A percentile compares a stretch with the other conserved stretches of the same genome.
Evolutionary conservation across 2,329 filamentous ascomycete species (phyloP).

Genomic region (Pezicula neosporulosa): DNA sequence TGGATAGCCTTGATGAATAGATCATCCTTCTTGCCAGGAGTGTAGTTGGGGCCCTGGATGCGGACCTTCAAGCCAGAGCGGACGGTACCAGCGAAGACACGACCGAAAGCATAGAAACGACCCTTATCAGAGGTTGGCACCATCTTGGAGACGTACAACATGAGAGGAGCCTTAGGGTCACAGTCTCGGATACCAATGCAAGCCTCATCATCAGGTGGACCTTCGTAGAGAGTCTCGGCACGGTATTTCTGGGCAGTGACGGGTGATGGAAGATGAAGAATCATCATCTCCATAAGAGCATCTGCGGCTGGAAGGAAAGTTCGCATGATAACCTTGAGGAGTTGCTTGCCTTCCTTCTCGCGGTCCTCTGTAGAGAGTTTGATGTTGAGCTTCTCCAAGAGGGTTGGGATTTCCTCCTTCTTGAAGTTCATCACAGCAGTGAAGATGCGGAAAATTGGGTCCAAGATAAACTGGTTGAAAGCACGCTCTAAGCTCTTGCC

Average conservation of each 20-base stretch:
- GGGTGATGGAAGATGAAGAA: slow-evolving; percentile 96
- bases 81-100: slow-evolving; percentile 99
- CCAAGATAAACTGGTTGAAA: slow-evolving; percentile 99
- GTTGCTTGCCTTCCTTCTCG: slow-evolving; percentile 93
- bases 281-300: slow-evolving; percentile 99
- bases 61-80: slow-evolving; percentile 98
- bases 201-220: slow-evolving; percentile 86
- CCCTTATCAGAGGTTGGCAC: slow-evolving; percentile 99
- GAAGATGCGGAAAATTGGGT: slow-evolving; percentile 99
- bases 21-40: slow-evolving; percentile 97
- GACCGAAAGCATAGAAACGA: slow-evolving; percentile 99
- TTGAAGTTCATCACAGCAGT: slow-evolving; percentile 96
- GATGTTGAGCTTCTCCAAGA: slow-evolving; percentile 91
- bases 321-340: slow-evolving; percentile 97
- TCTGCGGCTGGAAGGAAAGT: slow-evolving; percentile 98
- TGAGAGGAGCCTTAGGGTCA: slow-evolving; percentile 95
- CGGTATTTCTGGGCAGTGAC: slow-evolving; percentile 96
- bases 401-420: slow-evolving; percentile 80
- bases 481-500: slow-evolving; percentile 93
- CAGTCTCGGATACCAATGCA: slow-evolving; percentile 98
- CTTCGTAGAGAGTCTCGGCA: slow-evolving; percentile 98
- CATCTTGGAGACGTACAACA: slow-evolving; percentile 99
- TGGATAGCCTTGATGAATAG: slow-evolving; percentile 99
- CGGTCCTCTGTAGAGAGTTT: slow-evolving; percentile 86
- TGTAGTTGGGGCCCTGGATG: slow-evolving; percentile 99